phyloP scores from a whole-genome alignment of 1,284 basidiomycete species.

The Sparassis latifolia region DNA sequence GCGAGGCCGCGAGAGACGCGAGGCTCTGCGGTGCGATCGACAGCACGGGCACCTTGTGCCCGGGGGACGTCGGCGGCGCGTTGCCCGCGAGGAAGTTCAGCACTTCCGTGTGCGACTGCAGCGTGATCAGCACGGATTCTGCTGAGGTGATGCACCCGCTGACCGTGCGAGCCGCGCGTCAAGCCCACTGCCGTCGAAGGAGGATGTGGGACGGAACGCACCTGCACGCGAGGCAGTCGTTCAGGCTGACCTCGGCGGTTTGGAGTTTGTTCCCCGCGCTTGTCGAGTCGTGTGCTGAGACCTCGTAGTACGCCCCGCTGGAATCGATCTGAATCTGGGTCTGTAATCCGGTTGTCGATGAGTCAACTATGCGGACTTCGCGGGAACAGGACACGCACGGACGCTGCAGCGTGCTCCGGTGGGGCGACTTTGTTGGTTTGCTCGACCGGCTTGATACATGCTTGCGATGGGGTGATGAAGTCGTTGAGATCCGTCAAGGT shows the following conservation, averaged over 20 bases:
- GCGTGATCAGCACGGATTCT: slow-evolving; percentile 94
- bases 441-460: slow-evolving; percentile 95
- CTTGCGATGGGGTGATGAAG: slow-evolving; percentile 95
- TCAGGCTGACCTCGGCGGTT: slow-evolving; percentile 91
- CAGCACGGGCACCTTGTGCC: slow-evolving; percentile 62
- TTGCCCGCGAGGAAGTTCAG: slow-evolving; percentile 68
- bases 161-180: slow-evolving; percentile 1
- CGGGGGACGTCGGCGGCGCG: slow-evolving; percentile 29
- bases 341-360: slow-evolving; percentile 30
- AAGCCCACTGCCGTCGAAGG: background rate
- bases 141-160: slow-evolving; percentile 98
- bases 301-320: slow-evolving; percentile 76
- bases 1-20: slow-evolving; percentile 79
- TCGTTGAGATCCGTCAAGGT: slow-evolving; percentile 95
- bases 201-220: slow-evolving; percentile 25
- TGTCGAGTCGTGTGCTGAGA: slow-evolving; percentile 28
- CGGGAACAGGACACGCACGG: slow-evolving; percentile 35
- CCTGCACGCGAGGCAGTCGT: slow-evolving; percentile 94
- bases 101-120: slow-evolving; percentile 93
- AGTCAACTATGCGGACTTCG: background rate
- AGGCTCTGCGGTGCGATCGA: slow-evolving; percentile 92
- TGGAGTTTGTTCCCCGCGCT: slow-evolving; percentile 56
- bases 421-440: slow-evolving; percentile 44
- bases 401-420: slow-evolving; percentile 49
- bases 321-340: slow-evolving; percentile 89